Evolutionary conservation across 208 protist genomes (phyloP), one percentile per base, ranked within the genome.

Genomic region (Leishmania lainsoni): DNA sequence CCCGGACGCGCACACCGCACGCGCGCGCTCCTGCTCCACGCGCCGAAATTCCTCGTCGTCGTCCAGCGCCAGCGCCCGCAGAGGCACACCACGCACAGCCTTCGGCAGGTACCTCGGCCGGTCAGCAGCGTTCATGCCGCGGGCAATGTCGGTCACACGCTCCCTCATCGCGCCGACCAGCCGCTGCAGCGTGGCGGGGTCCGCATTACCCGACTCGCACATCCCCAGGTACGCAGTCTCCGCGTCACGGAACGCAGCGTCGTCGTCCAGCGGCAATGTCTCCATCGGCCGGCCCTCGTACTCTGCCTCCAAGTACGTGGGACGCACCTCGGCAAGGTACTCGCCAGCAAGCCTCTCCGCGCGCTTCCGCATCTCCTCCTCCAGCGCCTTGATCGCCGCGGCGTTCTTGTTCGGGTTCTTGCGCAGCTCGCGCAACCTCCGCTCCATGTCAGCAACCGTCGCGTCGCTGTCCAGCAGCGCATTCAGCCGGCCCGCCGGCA

Each of bases 11-110:
- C 82, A 49, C 74, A 86, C 79, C 68, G 76, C 87, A 58, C 70
- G 84, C 66, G 87, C 83, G 52, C 88, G 84, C 71, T 82, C 81
- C 32, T 85, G 56, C 80, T 93, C 88, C 68, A 92, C 56, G 22
- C 51, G 63, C 42, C 52, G 70, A 76, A 94, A 95, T 77, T 70
- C 78, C 20, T 79, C 79, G 75, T 97, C 89, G 16, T 79, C 75
- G 76, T 94, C 90, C 14, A 97, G 85, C 61, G 79, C 78, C 32
- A 97, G 79, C 26, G 79, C 56, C 32, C 48, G 72, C 16, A 92
- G 70, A 42, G 91, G 83, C 58, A 95, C 76, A 71, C 91, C 91
- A 17, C 86, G 81, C 20, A 90, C 81, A n/a, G 81, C 72, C 29
- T 85, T 71, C 4, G 88, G 76, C 49, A 93, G 63, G 74, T 89